Percentiles rank a stretch among this genome's conserved stretches.
Conservation (phyloP, 768 basidiomycete species). For the Termitomyces sp. region DNA sequence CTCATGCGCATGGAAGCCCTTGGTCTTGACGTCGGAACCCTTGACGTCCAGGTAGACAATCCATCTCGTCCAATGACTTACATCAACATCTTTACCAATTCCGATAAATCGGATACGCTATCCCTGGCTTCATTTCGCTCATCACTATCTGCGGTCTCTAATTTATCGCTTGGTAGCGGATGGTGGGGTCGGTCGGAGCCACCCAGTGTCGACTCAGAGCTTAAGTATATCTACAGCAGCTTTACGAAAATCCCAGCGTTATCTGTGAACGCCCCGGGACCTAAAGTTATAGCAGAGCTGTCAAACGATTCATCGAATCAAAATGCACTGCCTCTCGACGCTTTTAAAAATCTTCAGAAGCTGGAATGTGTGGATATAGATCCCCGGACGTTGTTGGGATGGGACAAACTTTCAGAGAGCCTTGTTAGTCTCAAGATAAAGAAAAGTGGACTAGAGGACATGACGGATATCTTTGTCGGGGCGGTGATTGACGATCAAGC, state of each 20-base stretch:
- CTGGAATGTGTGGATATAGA: constrained; percentile 79
- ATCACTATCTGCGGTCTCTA: constrained; percentile 71
- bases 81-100: constrained; percentile 47
- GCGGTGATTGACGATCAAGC: constrained; percentile 78
- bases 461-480: constrained; percentile 70
- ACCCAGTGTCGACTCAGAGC: constrained; percentile 60
- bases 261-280: constrained; percentile 56
- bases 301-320: constrained; percentile 62
- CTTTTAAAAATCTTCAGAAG: constrained; percentile 79
- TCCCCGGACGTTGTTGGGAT: constrained; percentile 75
- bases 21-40: constrained; percentile 69
- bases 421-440: constrained; percentile 71
- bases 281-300: constrained; percentile 64
- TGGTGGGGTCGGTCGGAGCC: constrained; percentile 69
- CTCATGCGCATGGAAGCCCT: constrained; percentile 83
- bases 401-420: constrained; percentile 72
- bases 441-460: constrained; percentile 77
- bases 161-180: constrained; percentile 62
- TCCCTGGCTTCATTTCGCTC: constrained; percentile 74
- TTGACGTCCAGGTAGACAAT: constrained; percentile 71
- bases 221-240: constrained; percentile 84
- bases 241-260: constrained; percentile 89
- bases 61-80: constrained; percentile 78
- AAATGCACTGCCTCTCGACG: constrained; percentile 75
- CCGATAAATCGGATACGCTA: constrained; percentile 67